Conservation (phyloP, 352 stramenopile species). For the Pythium brassicae region DNA sequence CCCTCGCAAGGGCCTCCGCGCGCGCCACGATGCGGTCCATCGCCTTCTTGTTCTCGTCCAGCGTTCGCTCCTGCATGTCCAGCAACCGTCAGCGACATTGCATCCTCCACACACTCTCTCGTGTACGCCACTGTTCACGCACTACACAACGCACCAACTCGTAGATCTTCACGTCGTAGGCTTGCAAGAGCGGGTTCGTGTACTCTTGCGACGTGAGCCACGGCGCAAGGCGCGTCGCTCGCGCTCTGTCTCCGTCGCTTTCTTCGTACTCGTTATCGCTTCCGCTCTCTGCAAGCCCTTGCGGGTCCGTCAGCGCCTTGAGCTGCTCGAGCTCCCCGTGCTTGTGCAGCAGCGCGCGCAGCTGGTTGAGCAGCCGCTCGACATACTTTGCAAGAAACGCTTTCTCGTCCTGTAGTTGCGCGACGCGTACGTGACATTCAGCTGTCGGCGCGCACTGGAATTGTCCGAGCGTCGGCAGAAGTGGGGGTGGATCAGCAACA, state of each 20-base stretch:
- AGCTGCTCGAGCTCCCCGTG: slow-evolving; percentile 75
- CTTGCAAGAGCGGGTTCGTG: slow-evolving; percentile 67
- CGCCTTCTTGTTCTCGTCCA: slow-evolving; percentile 56
- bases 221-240: slow-evolving; percentile 23
- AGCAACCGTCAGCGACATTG: background rate
- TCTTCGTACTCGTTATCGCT: slow-evolving; percentile 2
- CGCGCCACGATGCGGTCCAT: slow-evolving; percentile 45
- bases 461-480: background rate
- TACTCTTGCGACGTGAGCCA: slow-evolving; percentile 73
- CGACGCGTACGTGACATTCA: slow-evolving; percentile 34
- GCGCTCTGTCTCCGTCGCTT: background rate
- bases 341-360: slow-evolving; percentile 52
- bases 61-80: slow-evolving; percentile 27
- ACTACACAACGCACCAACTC: slow-evolving; percentile 37
- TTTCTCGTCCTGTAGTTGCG: slow-evolving; percentile 52
- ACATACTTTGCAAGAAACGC: slow-evolving; percentile 63
- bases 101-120: background rate
- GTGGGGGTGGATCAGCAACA: background rate
- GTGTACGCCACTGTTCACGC: background rate
- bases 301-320: slow-evolving; percentile 42
- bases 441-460: slow-evolving; percentile 15
- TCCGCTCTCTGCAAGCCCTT: slow-evolving; percentile 11
- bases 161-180: slow-evolving; percentile 77
- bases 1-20: slow-evolving; percentile 48
- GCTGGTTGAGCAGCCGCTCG: slow-evolving; percentile 56